Percentiles rank a stretch among this genome's conserved stretches.
phyloP scores from a whole-genome alignment of 2,329 filamentous ascomycete species.

The Triangularia verruculosa region DNA sequence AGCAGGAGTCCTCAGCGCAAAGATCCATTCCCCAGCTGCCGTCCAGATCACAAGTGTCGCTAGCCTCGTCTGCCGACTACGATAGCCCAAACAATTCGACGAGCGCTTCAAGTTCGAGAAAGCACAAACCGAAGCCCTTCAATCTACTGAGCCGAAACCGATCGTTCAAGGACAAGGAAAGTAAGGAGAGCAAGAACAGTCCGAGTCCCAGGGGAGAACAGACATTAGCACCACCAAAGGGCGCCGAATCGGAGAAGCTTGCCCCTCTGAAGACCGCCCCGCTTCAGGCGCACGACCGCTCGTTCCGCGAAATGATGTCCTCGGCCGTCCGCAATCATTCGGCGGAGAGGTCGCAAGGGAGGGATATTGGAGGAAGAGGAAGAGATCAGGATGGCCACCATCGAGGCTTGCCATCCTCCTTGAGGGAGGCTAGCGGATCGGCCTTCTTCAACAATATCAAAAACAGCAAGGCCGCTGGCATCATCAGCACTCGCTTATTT shows the following conservation, averaged over 20 bases:
- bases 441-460: constrained; percentile 72
- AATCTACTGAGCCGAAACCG: constrained; percentile 49
- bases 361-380: constrained; percentile 45
- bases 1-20: constrained; percentile 23
- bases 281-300: constrained; percentile 59
- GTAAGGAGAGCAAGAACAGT: constrained; percentile 40
- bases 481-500: constrained; percentile 78
- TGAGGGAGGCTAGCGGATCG: constrained; percentile 59
- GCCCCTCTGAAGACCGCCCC: constrained; percentile 61
- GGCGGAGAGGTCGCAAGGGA: constrained; percentile 58
- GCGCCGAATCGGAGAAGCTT: constrained; percentile 39
- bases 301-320: constrained; percentile 65
- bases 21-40: constrained; percentile 33
- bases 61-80: constrained; percentile 48
- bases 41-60: constrained; percentile 51
- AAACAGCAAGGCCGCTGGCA: constrained; percentile 71
- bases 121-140: constrained; percentile 55
- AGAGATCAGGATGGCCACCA: constrained; percentile 46
- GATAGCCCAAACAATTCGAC: constrained; percentile 35
- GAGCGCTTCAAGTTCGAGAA: constrained; percentile 41
- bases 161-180: constrained; percentile 52
- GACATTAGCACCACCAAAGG: constrained; percentile 30
- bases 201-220: constrained; percentile 28
- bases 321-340: constrained; percentile 68
- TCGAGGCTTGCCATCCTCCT: constrained; percentile 51